phyloP scores from a whole-genome alignment of 768 basidiomycete genomes.

The Auricularia auricula-judae region DNA sequence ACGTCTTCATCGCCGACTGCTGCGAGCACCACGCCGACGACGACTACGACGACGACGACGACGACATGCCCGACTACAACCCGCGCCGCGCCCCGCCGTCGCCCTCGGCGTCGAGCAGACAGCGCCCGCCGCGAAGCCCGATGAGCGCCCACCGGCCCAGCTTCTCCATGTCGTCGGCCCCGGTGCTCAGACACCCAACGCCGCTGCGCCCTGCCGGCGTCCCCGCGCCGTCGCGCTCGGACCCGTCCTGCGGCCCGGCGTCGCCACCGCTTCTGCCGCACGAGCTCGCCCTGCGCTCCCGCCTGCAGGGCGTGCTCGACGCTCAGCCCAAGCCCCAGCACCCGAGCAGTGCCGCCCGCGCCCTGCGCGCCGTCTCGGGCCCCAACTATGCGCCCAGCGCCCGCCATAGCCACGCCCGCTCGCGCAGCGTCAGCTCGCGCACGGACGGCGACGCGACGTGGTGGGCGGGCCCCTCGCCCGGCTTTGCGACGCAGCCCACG shows the following conservation, averaged over 20 bases:
- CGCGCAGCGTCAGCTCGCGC: slow-evolving; percentile 16
- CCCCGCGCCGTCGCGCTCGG: neutral
- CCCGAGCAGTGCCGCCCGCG: neutral
- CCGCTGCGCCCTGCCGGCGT: neutral
- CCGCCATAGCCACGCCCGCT: neutral
- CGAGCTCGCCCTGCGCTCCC: slow-evolving; percentile 40
- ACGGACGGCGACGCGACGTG: slow-evolving; percentile 1
- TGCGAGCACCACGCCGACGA: slow-evolving; percentile 18
- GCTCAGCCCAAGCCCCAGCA: neutral
- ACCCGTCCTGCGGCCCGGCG: slow-evolving; percentile 5
- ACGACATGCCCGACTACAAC: slow-evolving; percentile 12
- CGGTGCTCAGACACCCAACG: neutral
- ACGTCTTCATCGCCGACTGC: slow-evolving; percentile 10
- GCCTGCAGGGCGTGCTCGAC: slow-evolving; percentile 40
- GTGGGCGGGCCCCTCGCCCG: neutral
- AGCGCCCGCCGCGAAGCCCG: neutral
- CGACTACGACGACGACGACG: slow-evolving; percentile 19
- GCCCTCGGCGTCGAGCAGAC: neutral
- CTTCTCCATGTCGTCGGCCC: neutral
- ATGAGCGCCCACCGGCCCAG: neutral
- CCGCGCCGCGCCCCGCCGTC: neutral
- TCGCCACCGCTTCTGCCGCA: slow-evolving; percentile 33
- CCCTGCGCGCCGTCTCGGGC: neutral
- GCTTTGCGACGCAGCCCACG: neutral
- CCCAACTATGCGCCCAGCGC: neutral